Evolutionary conservation across 108 stramenopile genomes (phyloP), one percentile per base, ranked within the genome.

Genomic region (Fragilaria radians): DNA sequence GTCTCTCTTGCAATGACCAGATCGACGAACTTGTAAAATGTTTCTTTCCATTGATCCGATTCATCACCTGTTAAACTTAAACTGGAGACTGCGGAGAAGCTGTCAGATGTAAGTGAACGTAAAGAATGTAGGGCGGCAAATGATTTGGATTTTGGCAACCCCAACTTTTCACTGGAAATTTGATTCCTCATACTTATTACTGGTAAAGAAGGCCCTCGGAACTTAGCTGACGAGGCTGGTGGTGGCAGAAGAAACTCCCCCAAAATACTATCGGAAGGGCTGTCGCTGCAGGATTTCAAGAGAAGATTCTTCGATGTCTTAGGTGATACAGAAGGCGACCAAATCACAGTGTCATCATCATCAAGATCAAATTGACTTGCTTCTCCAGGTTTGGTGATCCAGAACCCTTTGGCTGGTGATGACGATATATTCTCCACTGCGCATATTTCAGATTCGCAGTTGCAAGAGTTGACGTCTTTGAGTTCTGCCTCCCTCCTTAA

Each of bases 21-120:
- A 64, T 86, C 82, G 9, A 91, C 68, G 53, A 91, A 91, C 57
- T 85, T 87, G 22, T 73, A 51, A 61, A 83, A 88, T 48, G 88
- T 88, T 1, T 74, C 75, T 17, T 78, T 77, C 46, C 75, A 78
- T 31, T 74, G 70, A 3, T 88, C 85, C 28, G 72, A 32, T 2
- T 83, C 79, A 7, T 42, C 36, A 55, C 27, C 48, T 32, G 52
- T 11, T n/a, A n/a, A n/a, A n/a, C n/a, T n/a, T n/a, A n/a, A n/a
- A n/a, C n/a, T n/a, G n/a, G n/a, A n/a, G n/a, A n/a, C n/a, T 4
- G 58, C 32, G 60, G 24, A n/a, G 32, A 21, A 53, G 46, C 46
- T 26, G 54, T 54, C 54, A 56, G 36, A 29, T 54, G 57, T 55
- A 31, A 18, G 66, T 63, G 23, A 14, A 4, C 11, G 19, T 18